Conservation (phyloP, 495 filamentous ascomycete species). For the Penicillium cosmopolitanum region DNA sequence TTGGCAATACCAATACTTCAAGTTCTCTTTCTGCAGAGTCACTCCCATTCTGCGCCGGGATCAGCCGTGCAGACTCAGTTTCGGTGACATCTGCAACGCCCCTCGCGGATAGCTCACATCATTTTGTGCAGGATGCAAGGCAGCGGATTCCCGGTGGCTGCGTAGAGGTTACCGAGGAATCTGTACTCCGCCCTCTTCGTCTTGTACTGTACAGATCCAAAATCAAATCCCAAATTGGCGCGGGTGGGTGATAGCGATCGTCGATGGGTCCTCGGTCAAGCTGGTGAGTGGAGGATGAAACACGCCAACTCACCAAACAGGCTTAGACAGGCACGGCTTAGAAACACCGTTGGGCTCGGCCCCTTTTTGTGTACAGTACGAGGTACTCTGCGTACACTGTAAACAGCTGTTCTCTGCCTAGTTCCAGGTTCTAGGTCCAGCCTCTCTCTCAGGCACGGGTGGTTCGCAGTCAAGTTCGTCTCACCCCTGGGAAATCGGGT, state of each 20-base stretch:
- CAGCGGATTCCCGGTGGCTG: conserved; percentile 6
- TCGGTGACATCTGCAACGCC: not conserved
- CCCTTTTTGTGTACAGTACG: not conserved
- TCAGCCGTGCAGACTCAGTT: no score
- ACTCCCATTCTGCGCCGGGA: no score
- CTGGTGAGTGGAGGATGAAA: conserved; percentile 14
- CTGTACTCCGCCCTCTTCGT: not conserved
- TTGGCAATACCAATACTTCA: no score
- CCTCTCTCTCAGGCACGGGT: conserved; percentile 1
- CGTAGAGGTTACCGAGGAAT: no score
- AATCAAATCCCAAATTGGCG: conserved; percentile 3
- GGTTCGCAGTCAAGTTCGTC: conserved; percentile 6
- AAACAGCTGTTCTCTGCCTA: not conserved
- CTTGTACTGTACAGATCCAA: not conserved
- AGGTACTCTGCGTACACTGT: not conserved
- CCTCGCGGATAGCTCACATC: conserved; percentile 17
- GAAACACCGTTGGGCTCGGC: not conserved
- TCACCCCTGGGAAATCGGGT: not conserved
- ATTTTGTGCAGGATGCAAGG: conserved; percentile 22
- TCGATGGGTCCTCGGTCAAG: conserved; percentile 19
- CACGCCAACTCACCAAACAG: conserved; percentile 14
- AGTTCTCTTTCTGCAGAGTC: no score
- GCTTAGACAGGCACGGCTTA: conserved; percentile 3
- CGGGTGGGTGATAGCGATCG: conserved; percentile 34
- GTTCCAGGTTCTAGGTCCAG: not conserved